Base-by-base conservation (phyloP, 169 alveolate genomes). In the Neospora caninum region DNA sequence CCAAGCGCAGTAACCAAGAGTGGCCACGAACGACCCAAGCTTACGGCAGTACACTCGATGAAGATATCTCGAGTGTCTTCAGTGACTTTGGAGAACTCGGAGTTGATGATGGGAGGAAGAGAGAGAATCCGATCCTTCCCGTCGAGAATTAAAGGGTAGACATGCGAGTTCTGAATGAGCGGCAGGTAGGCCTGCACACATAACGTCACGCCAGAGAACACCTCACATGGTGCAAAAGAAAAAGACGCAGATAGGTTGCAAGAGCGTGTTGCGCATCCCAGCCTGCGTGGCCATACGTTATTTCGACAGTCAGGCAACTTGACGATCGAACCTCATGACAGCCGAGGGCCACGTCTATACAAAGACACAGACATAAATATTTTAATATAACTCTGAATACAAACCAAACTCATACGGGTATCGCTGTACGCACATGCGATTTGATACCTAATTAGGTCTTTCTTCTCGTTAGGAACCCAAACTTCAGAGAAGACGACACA, bases 51-150 rank as follows among this genome's bases (percentile, higher is more conserved):
- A 93, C 98, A 98, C 96, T 99, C 99, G 96, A 99, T 97, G 95
- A 99, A 98, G 64, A 99, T 97, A 95, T 99, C 98, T 94, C 97
- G 98, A 31, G 99, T 99, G 91, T 98, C 97, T 73, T 97, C 95
- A 4, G 99, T 98, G 93, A 99, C 98, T 96, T 98, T 98, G 34
- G 99, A 98, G 95, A 98, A 98, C 43, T 98, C 98, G 88, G 99
- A 98, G 96, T 99, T 99, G 93, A 99, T 99, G 86, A 99, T 98
- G 39, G 99, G 99, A 31, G 99, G 99, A 91, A 99, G 96, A 22
- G 99, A 99, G 78, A 99, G 96, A 39, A 99, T 99, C 54, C 96
- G 96, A 34, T 98, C 98, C 80, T 96, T 96, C n/a, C 97, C 93
- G 96, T 99, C 99, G 88, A 92, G 95, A 93, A 98, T 96, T 27